Conservation (phyloP, 2,329 filamentous ascomycete genomes). For the Alternaria arborescens region DNA sequence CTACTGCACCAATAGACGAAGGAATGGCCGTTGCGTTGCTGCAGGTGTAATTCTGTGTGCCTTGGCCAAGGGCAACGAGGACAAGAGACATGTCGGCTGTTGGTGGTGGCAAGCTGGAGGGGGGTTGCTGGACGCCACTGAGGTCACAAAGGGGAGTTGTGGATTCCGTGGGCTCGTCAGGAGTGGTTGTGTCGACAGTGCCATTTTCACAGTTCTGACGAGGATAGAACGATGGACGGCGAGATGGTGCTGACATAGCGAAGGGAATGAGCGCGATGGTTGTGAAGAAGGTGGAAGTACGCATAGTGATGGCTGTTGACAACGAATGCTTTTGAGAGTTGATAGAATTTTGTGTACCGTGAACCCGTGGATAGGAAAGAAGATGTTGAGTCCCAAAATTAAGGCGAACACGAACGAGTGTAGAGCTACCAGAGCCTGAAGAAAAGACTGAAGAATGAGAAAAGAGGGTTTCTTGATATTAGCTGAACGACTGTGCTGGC, state of each 20-base stretch:
- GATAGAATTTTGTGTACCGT: conserved; percentile 7
- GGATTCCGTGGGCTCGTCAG: not conserved
- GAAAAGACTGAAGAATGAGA: conserved; percentile 26
- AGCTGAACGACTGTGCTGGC: conserved; percentile 6
- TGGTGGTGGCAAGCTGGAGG: conserved; percentile 37
- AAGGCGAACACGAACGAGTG: conserved; percentile 15
- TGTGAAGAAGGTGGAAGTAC: conserved; percentile 29
- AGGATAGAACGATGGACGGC: conserved; percentile 15
- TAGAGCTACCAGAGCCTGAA: conserved; percentile 45
- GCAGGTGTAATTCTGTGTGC: conserved; percentile 63
- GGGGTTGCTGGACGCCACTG: conserved; percentile 32
- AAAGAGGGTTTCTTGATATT: conserved; percentile 21
- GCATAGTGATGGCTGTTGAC: conserved; percentile 30
- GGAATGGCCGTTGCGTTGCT: conserved; percentile 42
- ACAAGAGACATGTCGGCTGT: conserved; percentile 47
- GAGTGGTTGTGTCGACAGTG: not conserved
- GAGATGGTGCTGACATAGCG: conserved; percentile 32
- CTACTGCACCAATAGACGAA: conserved; percentile 55
- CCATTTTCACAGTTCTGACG: conserved; percentile 27
- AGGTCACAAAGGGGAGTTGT: conserved; percentile 35
- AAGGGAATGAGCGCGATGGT: conserved; percentile 34
- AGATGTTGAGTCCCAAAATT: conserved; percentile 6
- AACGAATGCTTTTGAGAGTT: conserved; percentile 3
- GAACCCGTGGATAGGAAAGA: not conserved
- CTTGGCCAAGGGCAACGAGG: conserved; percentile 57